Evolutionary conservation across 192 early-diverging fungal genomes (phyloP).

Genomic region (Coemansia sp.): DNA sequence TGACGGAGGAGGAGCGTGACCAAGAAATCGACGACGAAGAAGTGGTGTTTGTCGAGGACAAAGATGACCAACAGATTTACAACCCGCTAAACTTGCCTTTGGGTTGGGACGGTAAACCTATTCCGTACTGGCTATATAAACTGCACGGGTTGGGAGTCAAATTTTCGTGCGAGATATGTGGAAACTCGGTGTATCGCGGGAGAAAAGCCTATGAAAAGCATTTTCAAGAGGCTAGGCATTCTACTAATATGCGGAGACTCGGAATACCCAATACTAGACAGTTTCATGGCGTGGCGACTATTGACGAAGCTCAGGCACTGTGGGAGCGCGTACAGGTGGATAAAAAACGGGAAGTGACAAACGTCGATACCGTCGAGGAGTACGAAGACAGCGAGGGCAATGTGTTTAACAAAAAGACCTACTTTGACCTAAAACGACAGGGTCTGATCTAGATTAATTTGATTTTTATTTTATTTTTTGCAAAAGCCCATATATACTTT

Average conservation of each 20-base stretch:
- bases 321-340: constrained; percentile 83
- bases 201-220: constrained; percentile 95
- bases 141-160: constrained; percentile 94
- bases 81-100: constrained; percentile 95
- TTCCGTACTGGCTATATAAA: constrained; percentile 99
- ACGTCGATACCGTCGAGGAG: constrained; percentile 88
- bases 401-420: constrained; percentile 87
- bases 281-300: constrained; percentile 89
- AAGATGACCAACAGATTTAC: constrained; percentile 86
- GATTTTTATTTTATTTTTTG: background rate
- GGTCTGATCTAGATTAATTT: constrained; percentile 65
- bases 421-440: constrained; percentile 81
- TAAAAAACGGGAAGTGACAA: constrained; percentile 65
- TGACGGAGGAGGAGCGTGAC: constrained; percentile 84
- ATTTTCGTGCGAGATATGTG: constrained; percentile 97
- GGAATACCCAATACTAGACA: constrained; percentile 88
- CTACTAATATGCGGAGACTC: constrained; percentile 89
- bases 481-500: constrained; percentile 6
- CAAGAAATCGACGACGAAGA: constrained; percentile 75
- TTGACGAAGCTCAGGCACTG: constrained; percentile 85
- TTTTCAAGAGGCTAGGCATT: constrained; percentile 95
- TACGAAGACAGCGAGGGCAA: constrained; percentile 84
- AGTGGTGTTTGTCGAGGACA: constrained; percentile 63
- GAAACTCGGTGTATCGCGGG: constrained; percentile 92
- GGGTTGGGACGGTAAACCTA: constrained; percentile 98